Evolutionary conservation across 495 filamentous ascomycete genomes (phyloP).

Genomic region (Choiromyces venosus): DNA sequence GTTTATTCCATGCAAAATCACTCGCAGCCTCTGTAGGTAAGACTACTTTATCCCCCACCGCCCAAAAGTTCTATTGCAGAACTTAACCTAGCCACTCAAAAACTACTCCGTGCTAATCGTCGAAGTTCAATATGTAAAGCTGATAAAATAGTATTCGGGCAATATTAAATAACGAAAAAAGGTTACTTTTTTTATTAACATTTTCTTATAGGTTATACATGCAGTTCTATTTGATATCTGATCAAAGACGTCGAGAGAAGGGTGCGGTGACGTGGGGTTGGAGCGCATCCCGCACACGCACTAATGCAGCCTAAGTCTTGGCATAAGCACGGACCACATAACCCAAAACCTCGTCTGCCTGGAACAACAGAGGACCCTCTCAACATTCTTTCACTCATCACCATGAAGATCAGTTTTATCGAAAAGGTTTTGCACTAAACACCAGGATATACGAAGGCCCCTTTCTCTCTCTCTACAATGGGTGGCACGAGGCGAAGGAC

Average conservation of each 20-base stretch:
- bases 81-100: background rate
- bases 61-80: no score
- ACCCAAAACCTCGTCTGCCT: slow-evolving; percentile 28
- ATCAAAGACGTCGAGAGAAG: slow-evolving; percentile 18
- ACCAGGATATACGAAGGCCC: background rate
- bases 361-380: slow-evolving; percentile 17
- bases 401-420: background rate
- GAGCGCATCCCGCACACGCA: slow-evolving; percentile 36
- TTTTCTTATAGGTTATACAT: slow-evolving; percentile 8
- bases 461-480: background rate
- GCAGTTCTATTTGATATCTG: slow-evolving; percentile 26
- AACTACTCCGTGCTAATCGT: background rate
- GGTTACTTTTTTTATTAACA: background rate
- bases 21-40: background rate
- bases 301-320: slow-evolving; percentile 33
- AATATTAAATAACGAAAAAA: background rate
- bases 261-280: slow-evolving; percentile 37
- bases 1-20: background rate
- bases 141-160: background rate
- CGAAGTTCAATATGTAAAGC: background rate
- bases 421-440: background rate
- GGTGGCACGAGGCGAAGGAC: background rate
- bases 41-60: no score
- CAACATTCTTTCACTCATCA: background rate
- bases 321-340: slow-evolving; percentile 32